Evolutionary conservation across 2,329 filamentous ascomycete genomes (phyloP), one percentile per base, ranked within the genome.

Genomic region (Sporothrix pallida): DNA sequence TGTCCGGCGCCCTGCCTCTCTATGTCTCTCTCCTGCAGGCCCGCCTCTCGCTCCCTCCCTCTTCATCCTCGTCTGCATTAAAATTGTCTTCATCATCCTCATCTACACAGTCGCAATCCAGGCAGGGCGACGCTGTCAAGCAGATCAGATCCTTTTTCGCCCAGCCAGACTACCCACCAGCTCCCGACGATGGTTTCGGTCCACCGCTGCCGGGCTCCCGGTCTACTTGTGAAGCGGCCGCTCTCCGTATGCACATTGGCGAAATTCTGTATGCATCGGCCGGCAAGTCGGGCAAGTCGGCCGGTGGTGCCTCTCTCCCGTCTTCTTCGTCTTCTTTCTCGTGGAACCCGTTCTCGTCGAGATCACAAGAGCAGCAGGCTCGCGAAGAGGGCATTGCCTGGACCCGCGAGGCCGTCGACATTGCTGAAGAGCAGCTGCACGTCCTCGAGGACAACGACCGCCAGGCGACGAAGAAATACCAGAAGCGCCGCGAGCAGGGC

Each of bases 391-490:
- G 94, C 0, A 85, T 98, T 1, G 90, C 90, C 6, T 98, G 95
- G 95, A 97, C 95, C 0, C 89, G 94, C 72, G 93, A 97, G 76
- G 94, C 92, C 37, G 93, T 97, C 46, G 92, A 95, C 77, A 84
- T 92, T 1, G 92, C 94, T 2, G 94, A 95, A 81, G 86, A 90
- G 75, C 90, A 90, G 78, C 86, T 90, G 58, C 88, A 86, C 77
- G 82, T 78, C 23, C 80, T 88, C 79, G 50, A 60, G 76, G 13
- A 73, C 75, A n/a, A 80, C 26, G 60, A 46, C 58, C 68, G 13
- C 13, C 44, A 62, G 26, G 42, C 50, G 1, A 26, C 54, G 68
- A 60, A 70, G 31, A 31, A 71, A 9, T 44, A 72, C 42, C 48
- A 70, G 60, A n/a, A 65, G n/a, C 17, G 67, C 8, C 46, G n/a